These are phyloP conservation scores for Biscogniauxia sp. DNA, from an alignment of 2,329 filamentous ascomycete genomes.

Conservation along the genomic window DNA sequence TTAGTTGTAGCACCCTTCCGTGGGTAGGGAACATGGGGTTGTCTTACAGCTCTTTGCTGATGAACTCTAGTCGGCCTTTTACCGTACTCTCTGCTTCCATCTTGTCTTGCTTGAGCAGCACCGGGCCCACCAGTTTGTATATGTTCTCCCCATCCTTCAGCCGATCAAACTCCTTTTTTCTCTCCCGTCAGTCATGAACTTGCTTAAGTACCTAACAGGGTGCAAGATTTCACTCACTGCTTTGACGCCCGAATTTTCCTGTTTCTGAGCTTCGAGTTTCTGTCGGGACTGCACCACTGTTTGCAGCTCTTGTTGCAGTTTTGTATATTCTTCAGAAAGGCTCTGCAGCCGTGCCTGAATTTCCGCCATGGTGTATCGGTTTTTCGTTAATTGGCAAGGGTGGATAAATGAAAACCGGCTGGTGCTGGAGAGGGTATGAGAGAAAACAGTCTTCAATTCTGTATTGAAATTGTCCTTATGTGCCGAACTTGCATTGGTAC, in stretches of 20 bases:
- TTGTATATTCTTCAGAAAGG: slow-evolving; percentile 84
- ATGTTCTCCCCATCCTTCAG: slow-evolving; percentile 82
- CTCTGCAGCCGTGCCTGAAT: slow-evolving; percentile 75
- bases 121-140: slow-evolving; percentile 92
- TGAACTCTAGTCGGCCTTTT: slow-evolving; percentile 86
- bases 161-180: slow-evolving; percentile 72
- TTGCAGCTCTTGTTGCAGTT: slow-evolving; percentile 84
- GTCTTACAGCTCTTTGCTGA: slow-evolving; percentile 85
- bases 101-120: slow-evolving; percentile 92
- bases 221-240: slow-evolving; percentile 52
- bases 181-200: too few relatives aligned
- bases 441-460: too few relatives aligned
- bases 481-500: too few relatives aligned
- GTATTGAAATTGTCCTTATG: too few relatives aligned
- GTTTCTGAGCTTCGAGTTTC: slow-evolving; percentile 88
- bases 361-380: slow-evolving; percentile 61
- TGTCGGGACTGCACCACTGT: slow-evolving; percentile 74
- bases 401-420: too few relatives aligned
- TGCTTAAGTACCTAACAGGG: too few relatives aligned
- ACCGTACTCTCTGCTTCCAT: slow-evolving; percentile 87
- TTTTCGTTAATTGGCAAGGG: too few relatives aligned
- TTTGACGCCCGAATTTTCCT: slow-evolving; percentile 87
- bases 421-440: too few relatives aligned
- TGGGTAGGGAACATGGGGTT: neutral
- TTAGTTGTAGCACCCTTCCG: neutral